These are phyloP conservation scores for Cryptosporidium sp. DNA, from an alignment of 169 alveolate genomes.

Conservation along the genomic window DNA sequence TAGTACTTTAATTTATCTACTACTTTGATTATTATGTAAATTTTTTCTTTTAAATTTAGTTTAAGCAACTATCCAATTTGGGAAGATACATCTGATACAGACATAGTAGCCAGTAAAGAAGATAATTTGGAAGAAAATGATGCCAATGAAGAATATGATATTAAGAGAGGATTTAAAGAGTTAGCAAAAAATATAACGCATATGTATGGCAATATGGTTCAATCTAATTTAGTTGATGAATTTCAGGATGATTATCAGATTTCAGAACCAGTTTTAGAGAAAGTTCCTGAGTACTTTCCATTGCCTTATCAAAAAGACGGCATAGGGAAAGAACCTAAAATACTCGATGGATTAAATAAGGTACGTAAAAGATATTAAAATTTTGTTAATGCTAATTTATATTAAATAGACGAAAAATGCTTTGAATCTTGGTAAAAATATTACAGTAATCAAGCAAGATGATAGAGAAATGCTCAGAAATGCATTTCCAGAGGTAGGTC, in stretches of 20 bases:
- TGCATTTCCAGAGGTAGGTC: constrained; percentile 68
- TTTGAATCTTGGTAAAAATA: constrained; percentile 31
- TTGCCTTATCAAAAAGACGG: background rate
- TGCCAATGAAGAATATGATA: background rate
- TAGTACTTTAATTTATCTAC: background rate
- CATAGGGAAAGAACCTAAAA: background rate
- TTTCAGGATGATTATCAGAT: background rate
- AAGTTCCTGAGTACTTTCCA: background rate
- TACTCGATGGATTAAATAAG: constrained; percentile 29
- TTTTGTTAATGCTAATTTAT: background rate
- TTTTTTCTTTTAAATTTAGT: constrained; percentile 2
- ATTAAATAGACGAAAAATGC: constrained; percentile 51
- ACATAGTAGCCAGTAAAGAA: constrained; percentile 8
- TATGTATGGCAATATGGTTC: constrained; percentile 8
- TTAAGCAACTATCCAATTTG: constrained; percentile 62
- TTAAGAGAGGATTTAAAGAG: constrained; percentile 27
- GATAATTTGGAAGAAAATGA: background rate
- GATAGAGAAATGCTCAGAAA: constrained; percentile 44
- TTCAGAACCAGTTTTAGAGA: background rate
- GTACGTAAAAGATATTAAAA: constrained; percentile 2
- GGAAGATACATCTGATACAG: constrained; percentile 43
- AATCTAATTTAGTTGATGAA: background rate
- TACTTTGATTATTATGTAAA: background rate
- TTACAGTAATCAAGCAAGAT: constrained; percentile 22
- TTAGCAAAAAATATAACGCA: constrained; percentile 19